Evolutionary conservation across 805 yeast species (phyloP).

Genomic region (Maudiozyma serrabonitensis): DNA sequence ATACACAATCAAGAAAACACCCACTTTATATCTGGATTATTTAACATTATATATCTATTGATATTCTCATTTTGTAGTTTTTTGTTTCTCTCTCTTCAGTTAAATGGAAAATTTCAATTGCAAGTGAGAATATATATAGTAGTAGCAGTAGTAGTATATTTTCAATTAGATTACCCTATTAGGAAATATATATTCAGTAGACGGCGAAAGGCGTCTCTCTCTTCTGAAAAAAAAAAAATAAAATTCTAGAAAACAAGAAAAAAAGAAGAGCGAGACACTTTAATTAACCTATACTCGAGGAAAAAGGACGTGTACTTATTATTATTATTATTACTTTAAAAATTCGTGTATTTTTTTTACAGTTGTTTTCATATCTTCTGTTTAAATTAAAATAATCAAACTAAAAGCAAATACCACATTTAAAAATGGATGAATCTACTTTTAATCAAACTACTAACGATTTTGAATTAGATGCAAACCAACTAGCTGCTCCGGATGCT

Average conservation of each 20-base stretch:
- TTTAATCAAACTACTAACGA: constrained; percentile 1
- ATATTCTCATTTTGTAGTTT: no score
- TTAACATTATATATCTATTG: no score
- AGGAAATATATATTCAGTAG: background rate
- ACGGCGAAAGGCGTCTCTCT: no score
- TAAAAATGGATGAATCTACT: constrained; percentile 5
- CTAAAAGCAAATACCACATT: background rate
- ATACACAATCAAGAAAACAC: no score
- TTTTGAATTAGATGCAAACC: constrained; percentile 6
- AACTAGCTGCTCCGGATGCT: constrained; percentile 31
- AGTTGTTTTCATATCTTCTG: background rate
- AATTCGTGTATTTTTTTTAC: background rate
- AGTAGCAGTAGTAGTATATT: no score
- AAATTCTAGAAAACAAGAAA: background rate
- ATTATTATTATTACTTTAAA: background rate
- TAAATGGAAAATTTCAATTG: no score
- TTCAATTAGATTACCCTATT: background rate
- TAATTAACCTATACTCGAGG: background rate
- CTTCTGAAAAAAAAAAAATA: background rate
- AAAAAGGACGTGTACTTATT: background rate
- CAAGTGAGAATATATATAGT: no score
- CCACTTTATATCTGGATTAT: no score
- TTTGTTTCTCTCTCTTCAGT: no score
- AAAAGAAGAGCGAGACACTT: background rate
- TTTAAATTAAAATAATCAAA: background rate